Conservation (phyloP, 257 asterid genomes). For the Scutellaria galericulata region DNA sequence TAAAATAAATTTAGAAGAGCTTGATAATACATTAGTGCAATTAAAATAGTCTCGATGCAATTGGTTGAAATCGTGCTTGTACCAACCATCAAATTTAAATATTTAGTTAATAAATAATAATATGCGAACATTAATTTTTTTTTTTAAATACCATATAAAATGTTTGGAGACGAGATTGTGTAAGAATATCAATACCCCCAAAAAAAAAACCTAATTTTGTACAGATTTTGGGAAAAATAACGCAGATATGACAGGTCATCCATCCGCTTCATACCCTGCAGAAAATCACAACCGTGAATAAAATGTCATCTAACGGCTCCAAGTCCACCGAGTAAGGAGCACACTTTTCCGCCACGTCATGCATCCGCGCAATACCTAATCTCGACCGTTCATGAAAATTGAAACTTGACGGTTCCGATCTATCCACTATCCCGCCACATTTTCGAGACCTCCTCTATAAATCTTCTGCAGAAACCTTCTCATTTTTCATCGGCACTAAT, state of each 20-base stretch:
- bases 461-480: not conserved
- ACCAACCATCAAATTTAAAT: too few species aligned
- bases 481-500: not conserved
- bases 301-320: constrained; percentile 5
- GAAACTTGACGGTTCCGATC: constrained; percentile 22
- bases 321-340: not conserved
- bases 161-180: too few species aligned
- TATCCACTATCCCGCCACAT: constrained; percentile 41
- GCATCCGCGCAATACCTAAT: constrained; percentile 28
- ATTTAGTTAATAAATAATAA: too few species aligned
- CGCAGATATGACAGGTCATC: constrained; percentile 17
- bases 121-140: too few species aligned
- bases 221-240: not conserved
- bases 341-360: constrained; percentile 30
- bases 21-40: too few species aligned
- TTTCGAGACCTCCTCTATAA: constrained; percentile 29
- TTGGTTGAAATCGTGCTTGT: too few species aligned
- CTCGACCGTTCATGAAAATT: constrained; percentile 3
- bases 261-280: not conserved
- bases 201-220: too few species aligned
- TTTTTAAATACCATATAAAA: too few species aligned
- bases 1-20: too few species aligned
- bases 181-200: too few species aligned
- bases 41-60: too few species aligned
- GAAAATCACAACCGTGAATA: constrained; percentile 27